These are phyloP conservation scores for Tuber borchii DNA, from an alignment of 495 filamentous ascomycete species.

Conservation along the genomic window DNA sequence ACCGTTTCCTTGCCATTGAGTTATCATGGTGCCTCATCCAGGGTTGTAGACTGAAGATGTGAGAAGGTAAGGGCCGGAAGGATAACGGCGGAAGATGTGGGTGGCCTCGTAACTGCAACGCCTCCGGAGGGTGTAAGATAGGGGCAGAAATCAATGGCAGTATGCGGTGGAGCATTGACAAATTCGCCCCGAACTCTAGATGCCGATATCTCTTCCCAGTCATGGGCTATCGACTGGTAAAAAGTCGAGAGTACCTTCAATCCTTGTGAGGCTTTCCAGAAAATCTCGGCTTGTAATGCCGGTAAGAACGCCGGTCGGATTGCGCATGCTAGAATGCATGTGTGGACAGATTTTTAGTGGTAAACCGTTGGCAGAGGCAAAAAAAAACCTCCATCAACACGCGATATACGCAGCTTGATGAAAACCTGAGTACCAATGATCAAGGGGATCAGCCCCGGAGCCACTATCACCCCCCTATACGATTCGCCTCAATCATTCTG, in stretches of 20 bases:
- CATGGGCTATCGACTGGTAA: not conserved
- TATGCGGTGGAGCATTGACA: not conserved
- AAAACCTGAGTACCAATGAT: not conserved
- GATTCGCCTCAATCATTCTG: not conserved
- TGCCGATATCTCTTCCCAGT: not conserved
- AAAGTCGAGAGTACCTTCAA: not conserved
- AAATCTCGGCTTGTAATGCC: not conserved
- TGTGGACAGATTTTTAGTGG: not conserved
- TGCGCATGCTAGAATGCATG: not conserved
- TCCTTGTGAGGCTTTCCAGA: not conserved
- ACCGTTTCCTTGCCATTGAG: not conserved
- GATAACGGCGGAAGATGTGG: not conserved
- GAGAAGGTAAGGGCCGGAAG: not conserved
- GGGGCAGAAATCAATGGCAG: not conserved
- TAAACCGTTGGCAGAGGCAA: not conserved
- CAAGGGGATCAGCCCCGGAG: not conserved
- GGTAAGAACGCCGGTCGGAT: not conserved
- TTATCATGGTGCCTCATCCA: not conserved
- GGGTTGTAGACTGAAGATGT: not conserved
- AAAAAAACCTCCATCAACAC: not conserved
- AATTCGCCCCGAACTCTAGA: not conserved
- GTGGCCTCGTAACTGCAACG: not conserved
- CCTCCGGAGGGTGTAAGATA: not conserved
- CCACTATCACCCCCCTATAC: not conserved
- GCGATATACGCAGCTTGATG: not conserved